phyloP scores from a whole-genome alignment of 495 filamentous ascomycete genomes.

The Xylaria venustula region DNA sequence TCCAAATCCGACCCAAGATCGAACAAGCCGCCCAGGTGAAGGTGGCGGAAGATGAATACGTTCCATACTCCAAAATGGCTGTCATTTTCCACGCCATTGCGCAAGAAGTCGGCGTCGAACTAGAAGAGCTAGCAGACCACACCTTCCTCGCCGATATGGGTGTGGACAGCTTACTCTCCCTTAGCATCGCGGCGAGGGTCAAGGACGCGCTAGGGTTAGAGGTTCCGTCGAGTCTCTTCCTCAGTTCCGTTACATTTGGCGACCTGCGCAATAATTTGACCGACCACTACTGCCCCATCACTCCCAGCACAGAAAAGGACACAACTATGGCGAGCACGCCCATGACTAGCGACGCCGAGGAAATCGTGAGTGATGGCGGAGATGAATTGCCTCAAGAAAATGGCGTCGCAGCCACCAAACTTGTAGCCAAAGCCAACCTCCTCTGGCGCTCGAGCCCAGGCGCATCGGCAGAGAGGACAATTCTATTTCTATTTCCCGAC shows the following conservation, averaged over 20 bases:
- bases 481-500: slow-evolving; percentile 62
- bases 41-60: slow-evolving; percentile 1
- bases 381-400: slow-evolving; percentile 27
- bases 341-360: slow-evolving; percentile 28
- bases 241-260: slow-evolving; percentile 36
- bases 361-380: slow-evolving; percentile 42
- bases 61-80: slow-evolving; percentile 33
- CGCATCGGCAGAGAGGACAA: slow-evolving; percentile 38
- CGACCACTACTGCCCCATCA: slow-evolving; percentile 24
- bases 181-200: slow-evolving; percentile 37
- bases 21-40: not conserved
- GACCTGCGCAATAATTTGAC: slow-evolving; percentile 42
- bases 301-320: slow-evolving; percentile 12
- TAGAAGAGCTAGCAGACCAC: slow-evolving; percentile 45
- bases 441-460: not conserved
- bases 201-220: slow-evolving; percentile 40
- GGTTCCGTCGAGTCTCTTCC: slow-evolving; percentile 36
- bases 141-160: slow-evolving; percentile 41
- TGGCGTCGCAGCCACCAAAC: not conserved
- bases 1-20: not conserved
- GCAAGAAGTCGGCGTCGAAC: slow-evolving; percentile 52
- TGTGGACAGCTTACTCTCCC: slow-evolving; percentile 46
- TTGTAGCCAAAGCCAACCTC: not conserved
- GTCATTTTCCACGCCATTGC: slow-evolving; percentile 42
- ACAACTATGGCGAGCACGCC: not conserved